Base-by-base conservation (phyloP, 176 grass and related monocot genomes). In the Bolboschoenus planiculmis region DNA sequence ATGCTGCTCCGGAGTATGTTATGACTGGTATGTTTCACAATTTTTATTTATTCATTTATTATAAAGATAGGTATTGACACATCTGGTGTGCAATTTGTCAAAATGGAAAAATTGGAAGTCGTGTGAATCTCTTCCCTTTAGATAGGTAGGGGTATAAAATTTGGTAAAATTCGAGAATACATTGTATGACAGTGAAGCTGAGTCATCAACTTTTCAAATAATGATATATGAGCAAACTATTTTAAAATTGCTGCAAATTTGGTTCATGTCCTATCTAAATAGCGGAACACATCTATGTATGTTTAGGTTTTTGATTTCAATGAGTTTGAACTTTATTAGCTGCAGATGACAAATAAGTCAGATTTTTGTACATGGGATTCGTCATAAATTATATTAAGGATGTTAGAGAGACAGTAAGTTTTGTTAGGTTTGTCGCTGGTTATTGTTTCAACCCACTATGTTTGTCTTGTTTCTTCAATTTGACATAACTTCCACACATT, bases 1-100 rank as follows among this genome's bases (percentile, higher is more conserved):
- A 99, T 83, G 93, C 92, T 60, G 96, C 96, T 48, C 96, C 96
- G 64, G 92, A 99, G 62, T 99, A 99, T 88, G 96, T 99, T 51
- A 99, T 99, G 96, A 95, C 96, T 80, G 96, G 96, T 99, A 71
- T 74, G 83, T 84, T 42, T 27, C 68, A 10, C 40, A 79, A 36
- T 24, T 36, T 37, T 46, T 79, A 15, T 39, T 75, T 16, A 64
- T 7, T 2, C 20, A 5, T 39, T 39, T 39, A n/a, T 68, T 39
- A 21, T 68, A 21, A n/a, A 68, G 16, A 3, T 36, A 37, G 33
- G 37, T 66, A 36, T 9, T 66, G 63, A 39, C 40, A 40, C 5
- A 33, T 16, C 26, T 47, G 21, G 24, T 77, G 15, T 34, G 46
- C 29, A 16, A 8, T 53, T 53, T 77, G 43, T 53, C 72, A 77